Base-by-base conservation (phyloP, 2,329 filamentous ascomycete genomes). In the Ampelomyces quisqualis region DNA sequence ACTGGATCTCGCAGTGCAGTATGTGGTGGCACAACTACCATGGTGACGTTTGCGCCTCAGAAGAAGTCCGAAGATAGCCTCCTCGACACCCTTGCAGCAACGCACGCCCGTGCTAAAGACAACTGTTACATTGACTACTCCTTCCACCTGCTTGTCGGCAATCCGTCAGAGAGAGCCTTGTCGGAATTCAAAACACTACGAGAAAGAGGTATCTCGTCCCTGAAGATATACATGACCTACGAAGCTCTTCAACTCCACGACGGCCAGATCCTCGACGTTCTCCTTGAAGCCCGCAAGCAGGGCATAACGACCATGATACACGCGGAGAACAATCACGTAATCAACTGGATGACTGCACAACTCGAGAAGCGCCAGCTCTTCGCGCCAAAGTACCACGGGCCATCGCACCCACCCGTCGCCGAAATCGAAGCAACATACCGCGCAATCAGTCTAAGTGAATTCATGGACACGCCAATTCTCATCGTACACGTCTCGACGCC, bases 281-380 rank as follows among this genome's bases (percentile, higher is more conserved):
- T 69, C 3, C 51, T 69, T 13, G 62, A 71, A 53, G 69, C 60
- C 43, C 68, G 50, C 38, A 69, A 61, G 61, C 70, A 72, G 38
- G 58, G 67, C 15, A 76, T 80, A 33, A 70, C 76, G 8, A 80
- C 77, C 14, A 79, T 79, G 72, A 72, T 80, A 28, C 76, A 79
- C 47, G 75, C 76, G 1, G 76, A 79, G 51, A 79, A 79, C 45
- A 73, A 74, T 17, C 73, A 77, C 38, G 70, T 78, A 13, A 73
- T 79, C 23, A 69, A 76, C 35, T 78, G 74, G 76, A 73, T 79
- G 45, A 79, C 76, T 1, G 69, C 71, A 24, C 74, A 76, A 37
- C 71, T 79, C 10, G 76, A 78, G 46, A 69, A 72, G 33, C 66
- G 69, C 20, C 67, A 70, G 15, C 57, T 76, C 4, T 72, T 74